A percentile compares a stretch with the other conserved stretches of the same genome.
These are phyloP conservation scores for Wolfiporia cocos DNA, from an alignment of 1,284 basidiomycete genomes.

Conservation along the genomic window DNA sequence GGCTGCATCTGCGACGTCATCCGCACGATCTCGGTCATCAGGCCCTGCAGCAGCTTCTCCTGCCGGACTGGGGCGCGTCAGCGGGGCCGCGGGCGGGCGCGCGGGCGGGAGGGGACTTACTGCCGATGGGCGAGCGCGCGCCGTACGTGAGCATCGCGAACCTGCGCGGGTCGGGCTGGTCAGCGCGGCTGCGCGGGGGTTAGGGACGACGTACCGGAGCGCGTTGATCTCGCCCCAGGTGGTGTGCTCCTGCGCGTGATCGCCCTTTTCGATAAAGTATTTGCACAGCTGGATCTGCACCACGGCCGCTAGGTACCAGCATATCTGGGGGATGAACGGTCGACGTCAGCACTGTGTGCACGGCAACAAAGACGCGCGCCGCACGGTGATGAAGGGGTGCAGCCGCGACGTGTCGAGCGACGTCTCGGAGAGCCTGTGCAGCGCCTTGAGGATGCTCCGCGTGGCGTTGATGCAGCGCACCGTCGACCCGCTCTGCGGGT, in stretches of 20 bases:
- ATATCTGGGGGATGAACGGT: slow-evolving; percentile 47
- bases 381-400: slow-evolving; percentile 74
- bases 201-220: slow-evolving; percentile 44
- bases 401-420: slow-evolving; percentile 72
- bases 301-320: slow-evolving; percentile 82
- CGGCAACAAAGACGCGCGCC: slow-evolving; percentile 20
- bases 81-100: not conserved
- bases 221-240: slow-evolving; percentile 84
- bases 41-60: slow-evolving; percentile 71
- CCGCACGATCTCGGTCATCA: slow-evolving; percentile 79
- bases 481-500: slow-evolving; percentile 58
- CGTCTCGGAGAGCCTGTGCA: slow-evolving; percentile 68
- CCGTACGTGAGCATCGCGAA: slow-evolving; percentile 80
- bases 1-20: slow-evolving; percentile 74
- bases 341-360: slow-evolving; percentile 4
- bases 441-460: slow-evolving; percentile 62
- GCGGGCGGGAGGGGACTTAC: slow-evolving; percentile 37
- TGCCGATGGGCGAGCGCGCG: slow-evolving; percentile 71
- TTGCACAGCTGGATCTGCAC: slow-evolving; percentile 81
- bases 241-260: slow-evolving; percentile 60
- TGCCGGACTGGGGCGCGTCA: slow-evolving; percentile 51
- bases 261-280: slow-evolving; percentile 72
- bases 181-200: too few species aligned
- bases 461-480: slow-evolving; percentile 68
- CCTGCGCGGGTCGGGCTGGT: too few species aligned